Percentiles rank a stretch among this genome's conserved stretches.
These are phyloP conservation scores for Aspergillus versicolor DNA, from an alignment of 2,329 filamentous ascomycete species.

Conservation along the genomic window DNA sequence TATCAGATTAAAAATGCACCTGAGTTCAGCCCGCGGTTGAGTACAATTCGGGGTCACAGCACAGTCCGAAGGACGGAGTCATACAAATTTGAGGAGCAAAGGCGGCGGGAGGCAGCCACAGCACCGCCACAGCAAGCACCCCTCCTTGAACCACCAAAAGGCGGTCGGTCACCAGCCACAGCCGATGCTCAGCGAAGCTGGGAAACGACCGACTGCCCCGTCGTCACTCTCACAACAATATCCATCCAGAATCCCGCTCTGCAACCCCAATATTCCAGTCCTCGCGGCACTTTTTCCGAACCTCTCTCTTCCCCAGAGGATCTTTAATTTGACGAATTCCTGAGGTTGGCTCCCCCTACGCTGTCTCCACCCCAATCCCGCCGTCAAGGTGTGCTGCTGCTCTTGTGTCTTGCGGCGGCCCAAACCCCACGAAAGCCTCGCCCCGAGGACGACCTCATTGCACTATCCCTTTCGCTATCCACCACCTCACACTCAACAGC, in stretches of 20 bases:
- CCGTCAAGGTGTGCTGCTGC: conserved; percentile 29
- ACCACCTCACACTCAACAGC: conserved; percentile 18
- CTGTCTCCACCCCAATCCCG: conserved; percentile 16
- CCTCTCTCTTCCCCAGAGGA: background rate
- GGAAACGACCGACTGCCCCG: conserved; percentile 9
- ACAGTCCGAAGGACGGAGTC: background rate
- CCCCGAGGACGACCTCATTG: conserved; percentile 25
- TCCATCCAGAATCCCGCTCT: conserved; percentile 9
- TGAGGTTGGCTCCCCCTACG: conserved; percentile 5
- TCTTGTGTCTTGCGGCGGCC: conserved; percentile 33
- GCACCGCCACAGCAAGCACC: conserved; percentile 32
- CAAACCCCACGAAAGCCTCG: conserved; percentile 41
- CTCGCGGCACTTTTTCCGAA: conserved; percentile 7
- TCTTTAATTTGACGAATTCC: conserved; percentile 7
- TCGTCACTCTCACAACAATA: conserved; percentile 19
- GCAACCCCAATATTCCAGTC: conserved; percentile 6
- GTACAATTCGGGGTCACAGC: background rate
- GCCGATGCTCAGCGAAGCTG: conserved; percentile 7
- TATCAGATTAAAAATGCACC: background rate
- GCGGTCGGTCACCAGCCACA: conserved; percentile 30
- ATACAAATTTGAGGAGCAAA: conserved; percentile 3
- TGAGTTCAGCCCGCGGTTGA: background rate
- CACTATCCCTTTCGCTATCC: conserved; percentile 27
- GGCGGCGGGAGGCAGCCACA: conserved; percentile 21
- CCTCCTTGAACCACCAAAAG: conserved; percentile 18